Conservation (phyloP, 106 monocot species). For the Hemerocallis citrina region DNA sequence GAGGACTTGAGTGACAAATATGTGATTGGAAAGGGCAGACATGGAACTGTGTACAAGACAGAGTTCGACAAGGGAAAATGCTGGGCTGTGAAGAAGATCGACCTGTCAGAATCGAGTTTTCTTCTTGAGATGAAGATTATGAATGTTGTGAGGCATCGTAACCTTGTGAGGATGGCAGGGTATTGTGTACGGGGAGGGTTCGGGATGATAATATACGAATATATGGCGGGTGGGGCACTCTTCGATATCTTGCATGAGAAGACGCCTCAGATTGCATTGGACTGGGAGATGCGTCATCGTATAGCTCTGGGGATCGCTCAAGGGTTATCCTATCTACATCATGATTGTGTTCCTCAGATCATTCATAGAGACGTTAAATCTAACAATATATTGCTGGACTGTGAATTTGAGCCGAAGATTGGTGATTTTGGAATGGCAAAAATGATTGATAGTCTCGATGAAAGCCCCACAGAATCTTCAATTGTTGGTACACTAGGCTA, state of each 20-base stretch:
- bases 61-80: conserved; percentile 39
- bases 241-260: conserved; percentile 50
- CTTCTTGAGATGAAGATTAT: conserved; percentile 43
- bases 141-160: conserved; percentile 50
- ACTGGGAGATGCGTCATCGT: conserved; percentile 40
- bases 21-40: conserved; percentile 64
- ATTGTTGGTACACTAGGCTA: conserved; percentile 84
- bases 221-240: conserved; percentile 57
- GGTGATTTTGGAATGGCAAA: conserved; percentile 77
- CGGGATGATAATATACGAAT: conserved; percentile 58
- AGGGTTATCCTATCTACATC: conserved; percentile 69
- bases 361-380: conserved; percentile 85
- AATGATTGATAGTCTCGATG: conserved; percentile 13
- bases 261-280: conserved; percentile 34
- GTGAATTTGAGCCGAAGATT: conserved; percentile 56
- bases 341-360: conserved; percentile 72
- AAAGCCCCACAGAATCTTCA: conserved; percentile 29
- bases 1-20: conserved; percentile 64
- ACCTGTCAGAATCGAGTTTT: conserved; percentile 33
- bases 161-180: conserved; percentile 55
- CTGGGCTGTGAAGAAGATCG: conserved; percentile 70
- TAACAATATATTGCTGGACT: conserved; percentile 69
- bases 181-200: conserved; percentile 54
- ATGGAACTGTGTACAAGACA: conserved; percentile 61
- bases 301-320: conserved; percentile 72